phyloP scores from a whole-genome alignment of 2,329 filamentous ascomycete genomes.

The Bipolaris zeicola region DNA sequence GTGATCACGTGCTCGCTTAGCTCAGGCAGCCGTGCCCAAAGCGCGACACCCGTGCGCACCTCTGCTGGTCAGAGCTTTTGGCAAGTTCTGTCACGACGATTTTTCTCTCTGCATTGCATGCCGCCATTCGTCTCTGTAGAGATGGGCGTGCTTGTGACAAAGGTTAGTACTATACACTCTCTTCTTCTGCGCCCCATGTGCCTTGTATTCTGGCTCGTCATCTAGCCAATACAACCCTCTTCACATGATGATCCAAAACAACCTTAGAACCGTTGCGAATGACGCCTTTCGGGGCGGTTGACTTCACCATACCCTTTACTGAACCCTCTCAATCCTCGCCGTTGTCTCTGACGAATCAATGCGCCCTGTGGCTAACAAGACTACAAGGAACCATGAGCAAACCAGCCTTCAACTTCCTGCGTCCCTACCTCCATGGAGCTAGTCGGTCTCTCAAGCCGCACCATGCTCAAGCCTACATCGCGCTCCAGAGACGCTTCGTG shows the following conservation, averaged over 20 bases:
- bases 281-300: slow-evolving; percentile 60
- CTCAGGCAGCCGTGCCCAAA: background rate
- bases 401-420: slow-evolving; percentile 58
- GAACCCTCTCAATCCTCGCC: slow-evolving; percentile 22
- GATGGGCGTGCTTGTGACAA: slow-evolving; percentile 9
- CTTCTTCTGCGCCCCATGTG: background rate
- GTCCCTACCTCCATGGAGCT: slow-evolving; percentile 59
- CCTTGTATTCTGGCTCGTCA: background rate
- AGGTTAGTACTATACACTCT: slow-evolving; percentile 1
- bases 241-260: slow-evolving; percentile 42
- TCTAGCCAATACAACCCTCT: background rate
- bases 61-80: background rate
- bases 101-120: slow-evolving; percentile 1
- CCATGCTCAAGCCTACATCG: slow-evolving; percentile 59
- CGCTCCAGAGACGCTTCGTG: slow-evolving; percentile 43
- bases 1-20: background rate
- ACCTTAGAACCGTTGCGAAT: slow-evolving; percentile 71
- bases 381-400: slow-evolving; percentile 53
- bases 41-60: background rate
- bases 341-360: background rate
- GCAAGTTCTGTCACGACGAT: slow-evolving; percentile 7
- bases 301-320: slow-evolving; percentile 52
- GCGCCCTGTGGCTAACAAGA: slow-evolving; percentile 43
- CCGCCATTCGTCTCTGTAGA: slow-evolving; percentile 2
- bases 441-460: slow-evolving; percentile 47